These are phyloP conservation scores for Gaeumannomyces tritici DNA, from an alignment of 2,329 filamentous ascomycete species.

Conservation along the genomic window DNA sequence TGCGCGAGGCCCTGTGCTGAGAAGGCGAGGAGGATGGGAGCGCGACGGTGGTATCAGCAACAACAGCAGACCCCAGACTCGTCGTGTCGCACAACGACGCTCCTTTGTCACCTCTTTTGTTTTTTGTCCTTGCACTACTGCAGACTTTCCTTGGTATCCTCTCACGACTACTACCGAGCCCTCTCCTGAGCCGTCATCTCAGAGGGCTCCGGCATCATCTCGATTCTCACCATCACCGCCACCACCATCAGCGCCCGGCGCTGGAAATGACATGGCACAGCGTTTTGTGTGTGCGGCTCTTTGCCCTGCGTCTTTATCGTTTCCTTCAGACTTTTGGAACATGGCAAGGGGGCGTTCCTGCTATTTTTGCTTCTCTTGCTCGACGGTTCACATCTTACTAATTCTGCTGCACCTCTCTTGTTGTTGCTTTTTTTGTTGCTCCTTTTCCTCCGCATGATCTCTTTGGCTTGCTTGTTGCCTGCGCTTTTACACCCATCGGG, in stretches of 20 bases:
- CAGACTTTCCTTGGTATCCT: not conserved
- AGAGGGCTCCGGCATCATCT: not conserved
- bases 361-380: not conserved
- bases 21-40: not conserved
- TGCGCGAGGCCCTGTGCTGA: constrained; percentile 23
- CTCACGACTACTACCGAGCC: not conserved
- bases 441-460: not conserved
- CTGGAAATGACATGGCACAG: not conserved
- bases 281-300: not conserved
- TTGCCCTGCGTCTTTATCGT: not conserved
- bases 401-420: not conserved
- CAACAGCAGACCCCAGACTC: not conserved
- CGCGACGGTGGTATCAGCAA: not conserved
- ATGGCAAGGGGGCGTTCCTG: not conserved
- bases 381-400: not conserved
- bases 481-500: not conserved
- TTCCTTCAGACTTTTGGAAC: not conserved
- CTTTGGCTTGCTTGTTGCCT: not conserved
- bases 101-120: not conserved
- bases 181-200: not conserved
- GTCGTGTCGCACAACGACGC: not conserved
- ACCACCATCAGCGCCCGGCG: not conserved
- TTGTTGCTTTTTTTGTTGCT: not conserved
- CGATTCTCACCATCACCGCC: not conserved
- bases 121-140: not conserved